phyloP scores from a whole-genome alignment of 345 rosid species.

The Rhodamnia rubescens region DNA sequence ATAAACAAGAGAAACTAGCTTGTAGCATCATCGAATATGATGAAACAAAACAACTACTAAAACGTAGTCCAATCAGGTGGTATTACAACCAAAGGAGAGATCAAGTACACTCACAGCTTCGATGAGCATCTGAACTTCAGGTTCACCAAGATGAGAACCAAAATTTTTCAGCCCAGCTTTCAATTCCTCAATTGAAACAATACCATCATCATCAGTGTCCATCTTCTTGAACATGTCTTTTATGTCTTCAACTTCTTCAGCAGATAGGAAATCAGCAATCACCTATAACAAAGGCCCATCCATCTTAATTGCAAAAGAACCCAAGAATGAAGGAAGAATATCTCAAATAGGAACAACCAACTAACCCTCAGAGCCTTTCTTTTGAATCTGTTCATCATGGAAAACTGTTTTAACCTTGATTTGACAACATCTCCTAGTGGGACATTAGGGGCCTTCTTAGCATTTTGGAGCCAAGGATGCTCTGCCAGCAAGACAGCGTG shows the following conservation, averaged over 20 bases:
- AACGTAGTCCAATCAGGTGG: not conserved
- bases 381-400: conserved; percentile 99
- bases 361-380: conserved; percentile 97
- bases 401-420: conserved; percentile 93
- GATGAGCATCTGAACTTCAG: conserved; percentile 91
- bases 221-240: conserved; percentile 92
- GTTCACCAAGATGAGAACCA: conserved; percentile 79
- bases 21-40: not conserved
- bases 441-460: conserved; percentile 91
- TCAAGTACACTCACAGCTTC: conserved; percentile 72
- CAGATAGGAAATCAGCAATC: conserved; percentile 90
- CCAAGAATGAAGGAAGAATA: not conserved
- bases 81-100: not conserved
- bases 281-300: conserved; percentile 34
- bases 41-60: not conserved
- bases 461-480: conserved; percentile 98
- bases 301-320: not conserved
- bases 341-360: conserved; percentile 6
- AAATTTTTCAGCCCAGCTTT: conserved; percentile 76
- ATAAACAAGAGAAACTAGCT: not conserved
- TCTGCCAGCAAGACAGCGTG: conserved; percentile 26
- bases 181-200: conserved; percentile 78
- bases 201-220: conserved; percentile 85
- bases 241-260: conserved; percentile 85
- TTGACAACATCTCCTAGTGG: conserved; percentile 99